Evolutionary conservation across 306 rosid genomes (phyloP).

Genomic region (Trifolium fragiferum): DNA sequence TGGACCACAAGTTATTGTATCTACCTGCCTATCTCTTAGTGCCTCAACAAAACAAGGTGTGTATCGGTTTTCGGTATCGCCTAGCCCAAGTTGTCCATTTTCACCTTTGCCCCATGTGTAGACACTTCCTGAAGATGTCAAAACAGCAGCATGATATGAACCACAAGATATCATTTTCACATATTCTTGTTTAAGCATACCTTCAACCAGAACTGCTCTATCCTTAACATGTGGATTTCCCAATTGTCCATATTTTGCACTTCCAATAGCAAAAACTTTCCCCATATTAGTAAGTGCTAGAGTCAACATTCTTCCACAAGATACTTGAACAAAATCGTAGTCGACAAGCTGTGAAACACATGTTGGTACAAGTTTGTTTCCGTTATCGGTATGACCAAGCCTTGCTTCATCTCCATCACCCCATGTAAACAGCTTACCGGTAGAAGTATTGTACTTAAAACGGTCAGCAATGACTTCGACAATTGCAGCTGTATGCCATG

Average conservation of each 20-base stretch:
- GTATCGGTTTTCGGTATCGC: constrained; percentile 66
- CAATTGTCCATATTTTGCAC: constrained; percentile 67
- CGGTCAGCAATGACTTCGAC: constrained; percentile 60
- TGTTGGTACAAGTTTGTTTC: constrained; percentile 70
- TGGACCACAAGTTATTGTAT: constrained; percentile 75
- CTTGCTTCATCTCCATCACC: constrained; percentile 83
- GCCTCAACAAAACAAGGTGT: constrained; percentile 72
- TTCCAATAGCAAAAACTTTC: constrained; percentile 74
- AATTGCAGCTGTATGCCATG: constrained; percentile 90
- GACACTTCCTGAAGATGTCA: constrained; percentile 69
- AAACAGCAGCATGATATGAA: constrained; percentile 70
- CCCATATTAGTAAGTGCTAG: constrained; percentile 76
- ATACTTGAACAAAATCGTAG: constrained; percentile 77
- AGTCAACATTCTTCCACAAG: constrained; percentile 84
- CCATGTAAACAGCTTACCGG: constrained; percentile 85
- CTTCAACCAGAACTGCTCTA: constrained; percentile 62
- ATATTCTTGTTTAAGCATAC: constrained; percentile 79
- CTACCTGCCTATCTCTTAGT: constrained; percentile 65
- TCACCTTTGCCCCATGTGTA: constrained; percentile 84
- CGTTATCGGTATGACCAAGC: constrained; percentile 72
- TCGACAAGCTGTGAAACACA: constrained; percentile 79
- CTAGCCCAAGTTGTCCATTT: constrained; percentile 80
- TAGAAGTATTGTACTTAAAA: constrained; percentile 51
- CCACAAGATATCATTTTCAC: constrained; percentile 70
- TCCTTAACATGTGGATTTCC: constrained; percentile 75